phyloP scores from a whole-genome alignment of 352 stramenopile species.

The Phytophthora nicotianae region DNA sequence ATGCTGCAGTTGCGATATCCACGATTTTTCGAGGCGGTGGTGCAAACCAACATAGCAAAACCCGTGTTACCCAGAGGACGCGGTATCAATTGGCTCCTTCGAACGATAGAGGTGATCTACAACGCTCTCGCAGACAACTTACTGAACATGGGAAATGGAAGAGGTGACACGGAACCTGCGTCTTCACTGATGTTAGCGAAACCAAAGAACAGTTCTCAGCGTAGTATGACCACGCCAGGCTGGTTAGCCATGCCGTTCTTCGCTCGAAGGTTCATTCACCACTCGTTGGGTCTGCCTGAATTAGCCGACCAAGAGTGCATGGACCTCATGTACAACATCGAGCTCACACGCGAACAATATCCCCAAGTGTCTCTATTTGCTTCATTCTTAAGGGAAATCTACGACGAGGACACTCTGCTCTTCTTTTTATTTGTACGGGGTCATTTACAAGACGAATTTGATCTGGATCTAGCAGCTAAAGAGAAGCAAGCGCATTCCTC shows the following conservation, averaged over 20 bases:
- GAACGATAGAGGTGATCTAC: constrained; percentile 70
- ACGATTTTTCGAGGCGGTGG: constrained; percentile 49
- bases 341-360: constrained; percentile 51
- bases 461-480: constrained; percentile 61
- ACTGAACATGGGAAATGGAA: constrained; percentile 13
- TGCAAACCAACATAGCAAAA: constrained; percentile 7
- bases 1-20: constrained; percentile 57
- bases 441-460: constrained; percentile 53
- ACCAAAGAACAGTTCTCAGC: background rate
- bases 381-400: constrained; percentile 71
- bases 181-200: background rate
- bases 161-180: constrained; percentile 1
- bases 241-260: constrained; percentile 66
- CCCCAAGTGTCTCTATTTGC: constrained; percentile 58
- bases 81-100: constrained; percentile 67
- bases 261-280: constrained; percentile 54
- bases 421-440: constrained; percentile 66
- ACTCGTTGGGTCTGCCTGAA: constrained; percentile 50
- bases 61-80: constrained; percentile 39
- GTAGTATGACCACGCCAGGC: background rate
- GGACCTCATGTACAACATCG: constrained; percentile 75
- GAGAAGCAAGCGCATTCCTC: constrained; percentile 66
- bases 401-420: constrained; percentile 64
- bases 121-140: constrained; percentile 45
- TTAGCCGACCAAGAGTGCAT: constrained; percentile 76